These are phyloP conservation scores for Blepharisma undulans DNA, from an alignment of 169 alveolate species.

Conservation along the genomic window DNA sequence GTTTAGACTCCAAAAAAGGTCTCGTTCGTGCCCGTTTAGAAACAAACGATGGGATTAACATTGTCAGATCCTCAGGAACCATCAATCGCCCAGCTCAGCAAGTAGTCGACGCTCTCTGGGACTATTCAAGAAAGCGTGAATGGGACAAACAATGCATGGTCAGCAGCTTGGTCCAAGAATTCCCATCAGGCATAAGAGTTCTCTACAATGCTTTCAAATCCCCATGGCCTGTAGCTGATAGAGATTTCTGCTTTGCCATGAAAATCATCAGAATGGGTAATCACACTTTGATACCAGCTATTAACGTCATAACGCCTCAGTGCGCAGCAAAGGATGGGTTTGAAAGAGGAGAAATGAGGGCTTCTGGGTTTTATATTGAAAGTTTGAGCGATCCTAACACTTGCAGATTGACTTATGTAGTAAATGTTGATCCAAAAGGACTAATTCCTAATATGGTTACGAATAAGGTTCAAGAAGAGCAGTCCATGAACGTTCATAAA, in stretches of 20 bases:
- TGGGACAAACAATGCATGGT: constrained; percentile 7
- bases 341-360: constrained; percentile 27
- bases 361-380: constrained; percentile 22
- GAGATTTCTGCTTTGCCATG: constrained; percentile 15
- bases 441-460: background rate
- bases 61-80: background rate
- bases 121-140: background rate
- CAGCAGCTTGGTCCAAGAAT: background rate
- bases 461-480: background rate
- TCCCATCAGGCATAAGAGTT: background rate
- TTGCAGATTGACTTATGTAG: background rate
- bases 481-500: background rate
- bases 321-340: background rate
- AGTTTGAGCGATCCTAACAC: background rate
- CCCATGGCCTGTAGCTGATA: constrained; percentile 33
- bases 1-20: background rate
- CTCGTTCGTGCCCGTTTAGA: background rate
- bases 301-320: background rate
- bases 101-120: background rate
- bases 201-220: background rate
- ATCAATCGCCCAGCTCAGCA: background rate
- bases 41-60: background rate
- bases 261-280: background rate
- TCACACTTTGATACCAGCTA: background rate
- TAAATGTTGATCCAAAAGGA: constrained; percentile 32